Evolutionary conservation across 1,284 basidiomycete species (phyloP), one percentile per base, ranked within the genome.

Genomic region (Amylostereum areolatum): DNA sequence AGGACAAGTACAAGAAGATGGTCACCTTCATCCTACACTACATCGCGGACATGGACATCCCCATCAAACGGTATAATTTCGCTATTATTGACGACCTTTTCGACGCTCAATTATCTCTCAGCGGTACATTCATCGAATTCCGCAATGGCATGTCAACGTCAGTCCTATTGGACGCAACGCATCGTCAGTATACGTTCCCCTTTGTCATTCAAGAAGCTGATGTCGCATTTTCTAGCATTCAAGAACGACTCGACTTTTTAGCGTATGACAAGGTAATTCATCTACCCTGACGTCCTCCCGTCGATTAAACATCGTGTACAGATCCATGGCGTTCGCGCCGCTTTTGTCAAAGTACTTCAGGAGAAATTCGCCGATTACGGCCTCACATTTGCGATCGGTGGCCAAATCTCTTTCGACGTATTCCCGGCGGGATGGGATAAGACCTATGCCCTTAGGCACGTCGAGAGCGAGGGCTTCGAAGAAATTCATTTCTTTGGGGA

Each of bases 401-500:
- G 96, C 12, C 82, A 98, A 72, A 96, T 99, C 59, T 95, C 91
- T 8, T 99, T 99, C 64, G 97, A 99, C 61, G 72, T 97, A 51
- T 97, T 97, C 73, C 93, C 94, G 10, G 70, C 74, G 45, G 90
- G 96, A 27, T 99, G 96, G 96, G 94, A 99, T 74, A 99, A 99
- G 77, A 97, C 92, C 0, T 98, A 88, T 64, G 88, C 91, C 9
- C 75, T 99, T 43, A 72, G 72, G 32, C 92, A 91, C 57, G 83
- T 99, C 39, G 84, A 84, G 55, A 73, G 80, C 52, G 93, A 96
- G 62, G 77, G 80, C 2, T 99, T 97, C 66, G 86, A 91, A 45
- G 89, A 95, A 65, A 96, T 99, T 46, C 94, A 98, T 72, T 99
- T 99, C 78, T 96, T 98, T 62, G 96, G 96, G 40, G 96, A 99